Percentiles rank a stretch among this genome's conserved stretches.
Evolutionary conservation across 75 land plant species (phyloP).

Genomic region (Larix kaempferi): DNA sequence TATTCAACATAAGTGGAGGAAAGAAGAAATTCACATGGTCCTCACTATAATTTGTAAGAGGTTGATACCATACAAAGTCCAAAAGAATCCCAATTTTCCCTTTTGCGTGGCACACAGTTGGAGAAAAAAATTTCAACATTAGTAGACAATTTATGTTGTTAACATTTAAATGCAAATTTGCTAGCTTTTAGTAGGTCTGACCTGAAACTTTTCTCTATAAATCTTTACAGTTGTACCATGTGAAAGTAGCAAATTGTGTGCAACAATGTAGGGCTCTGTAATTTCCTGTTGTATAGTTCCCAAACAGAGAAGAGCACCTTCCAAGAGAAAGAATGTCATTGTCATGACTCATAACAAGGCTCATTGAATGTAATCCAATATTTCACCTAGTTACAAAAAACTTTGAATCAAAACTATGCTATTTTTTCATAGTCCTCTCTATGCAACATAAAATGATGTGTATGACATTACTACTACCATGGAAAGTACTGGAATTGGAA

Average conservation of each 20-base stretch:
- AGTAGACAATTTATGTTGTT: background rate
- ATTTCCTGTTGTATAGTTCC: constrained; percentile 65
- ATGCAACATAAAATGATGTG: too few species aligned
- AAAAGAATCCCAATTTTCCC: too few species aligned
- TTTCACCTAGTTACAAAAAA: constrained; percentile 77
- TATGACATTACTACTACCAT: too few species aligned
- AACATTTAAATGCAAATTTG: too few species aligned
- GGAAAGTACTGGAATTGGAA: too few species aligned
- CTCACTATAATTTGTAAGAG: too few species aligned
- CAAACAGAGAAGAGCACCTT: constrained; percentile 60
- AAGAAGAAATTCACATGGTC: too few species aligned
- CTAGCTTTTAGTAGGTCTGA: constrained; percentile 12
- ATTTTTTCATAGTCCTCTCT: too few species aligned
- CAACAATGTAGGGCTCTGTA: constrained; percentile 82
- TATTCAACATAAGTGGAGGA: too few species aligned
- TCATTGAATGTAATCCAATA: too few species aligned
- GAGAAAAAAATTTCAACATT: background rate
- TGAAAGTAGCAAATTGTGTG: constrained; percentile 59
- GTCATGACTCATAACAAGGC: constrained; percentile 79
- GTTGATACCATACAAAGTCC: too few species aligned
- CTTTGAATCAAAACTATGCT: constrained; percentile 82
- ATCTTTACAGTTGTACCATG: constrained; percentile 72
- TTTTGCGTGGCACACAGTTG: constrained; percentile 31
- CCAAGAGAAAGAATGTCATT: constrained; percentile 70
- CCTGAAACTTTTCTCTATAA: constrained; percentile 66